Evolutionary conservation across 129 eudicot species (phyloP).

Genomic region (Heracleum sosnowskyi): DNA sequence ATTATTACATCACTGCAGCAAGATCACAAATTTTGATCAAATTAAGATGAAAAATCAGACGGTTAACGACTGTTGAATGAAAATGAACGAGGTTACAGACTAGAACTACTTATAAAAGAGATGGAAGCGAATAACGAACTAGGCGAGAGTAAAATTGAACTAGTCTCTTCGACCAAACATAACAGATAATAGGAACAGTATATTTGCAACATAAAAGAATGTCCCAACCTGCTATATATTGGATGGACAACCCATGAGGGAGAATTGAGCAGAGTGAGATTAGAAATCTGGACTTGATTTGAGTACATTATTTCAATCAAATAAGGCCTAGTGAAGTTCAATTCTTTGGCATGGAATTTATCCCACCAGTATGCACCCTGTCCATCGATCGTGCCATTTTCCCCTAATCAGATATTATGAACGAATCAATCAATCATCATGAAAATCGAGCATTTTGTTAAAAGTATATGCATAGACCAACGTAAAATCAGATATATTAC

Average conservation of each 20-base stretch:
- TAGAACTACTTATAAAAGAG: no score
- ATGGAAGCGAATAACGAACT: no score
- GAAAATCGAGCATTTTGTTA: background rate
- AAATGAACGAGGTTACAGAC: no score
- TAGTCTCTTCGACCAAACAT: background rate
- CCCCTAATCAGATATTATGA: slow-evolving; percentile 26
- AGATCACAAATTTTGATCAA: background rate
- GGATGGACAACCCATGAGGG: slow-evolving; percentile 71
- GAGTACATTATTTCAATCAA: slow-evolving; percentile 51
- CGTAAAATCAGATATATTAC: slow-evolving; percentile 15
- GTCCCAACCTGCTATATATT: slow-evolving; percentile 39
- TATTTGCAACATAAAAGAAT: background rate
- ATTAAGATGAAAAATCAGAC: background rate
- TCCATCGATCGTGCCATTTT: slow-evolving; percentile 55
- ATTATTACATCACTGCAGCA: slow-evolving; percentile 48
- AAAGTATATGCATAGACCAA: background rate
- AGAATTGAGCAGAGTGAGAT: slow-evolving; percentile 45
- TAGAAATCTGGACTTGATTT: slow-evolving; percentile 41
- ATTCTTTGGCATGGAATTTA: slow-evolving; percentile 27
- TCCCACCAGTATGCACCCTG: slow-evolving; percentile 56
- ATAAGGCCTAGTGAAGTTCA: slow-evolving; percentile 46
- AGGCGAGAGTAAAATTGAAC: no score
- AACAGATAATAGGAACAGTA: background rate
- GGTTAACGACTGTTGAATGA: no score
- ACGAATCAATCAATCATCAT: background rate